Evolutionary conservation across 345 rosid species (phyloP), one percentile per base, ranked within the genome.

Genomic region (Dipteronia sinensis): DNA sequence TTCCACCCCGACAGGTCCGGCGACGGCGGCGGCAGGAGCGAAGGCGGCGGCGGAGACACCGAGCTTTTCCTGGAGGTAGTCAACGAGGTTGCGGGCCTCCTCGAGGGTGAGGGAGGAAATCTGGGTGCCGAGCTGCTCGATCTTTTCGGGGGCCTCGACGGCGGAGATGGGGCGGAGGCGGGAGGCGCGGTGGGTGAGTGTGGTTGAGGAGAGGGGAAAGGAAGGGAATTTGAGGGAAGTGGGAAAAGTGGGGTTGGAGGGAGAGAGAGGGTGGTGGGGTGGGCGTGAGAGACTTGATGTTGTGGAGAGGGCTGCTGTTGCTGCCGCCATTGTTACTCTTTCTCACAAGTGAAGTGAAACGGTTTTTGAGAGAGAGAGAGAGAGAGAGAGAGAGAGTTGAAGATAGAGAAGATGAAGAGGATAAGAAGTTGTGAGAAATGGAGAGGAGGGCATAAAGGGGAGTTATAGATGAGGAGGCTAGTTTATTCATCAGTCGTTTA

Each of bases 51-150:
- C 93, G 3, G 97, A 91, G 29, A 94, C 94, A 0, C 97, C 94
- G 66, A 92, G 92, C 78, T 88, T 90, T 25, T 94, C 97, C 80
- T 94, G 92, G 53, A 94, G 98, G 73, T 87, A 88, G 76, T 92
- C 97, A 19, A 94, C 93, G 63, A 94, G 90, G 6, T 76, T 44
- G 15, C 93, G 90, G 11, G 97, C 98, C 83, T 94, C 97, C 67
- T 81, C 92, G 59, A 92, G 93, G 27, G 97, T 94, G 1, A 94
- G 84, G 23, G 85, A 76, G 4, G 98, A 85, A 79, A 92, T 91
- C 12, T 91, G 86, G 1, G 86, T 17, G 17, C 92, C 97, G 25
- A 94, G 88, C 2, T 90, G 84, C 79, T 89, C 86, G 84, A 92
- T 89, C 76, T 91, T 94, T 71, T 92, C 95, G 0, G 97, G 92